These are phyloP conservation scores for Lasiosphaeria ovina DNA, from an alignment of 495 filamentous ascomycete species.

Conservation along the genomic window DNA sequence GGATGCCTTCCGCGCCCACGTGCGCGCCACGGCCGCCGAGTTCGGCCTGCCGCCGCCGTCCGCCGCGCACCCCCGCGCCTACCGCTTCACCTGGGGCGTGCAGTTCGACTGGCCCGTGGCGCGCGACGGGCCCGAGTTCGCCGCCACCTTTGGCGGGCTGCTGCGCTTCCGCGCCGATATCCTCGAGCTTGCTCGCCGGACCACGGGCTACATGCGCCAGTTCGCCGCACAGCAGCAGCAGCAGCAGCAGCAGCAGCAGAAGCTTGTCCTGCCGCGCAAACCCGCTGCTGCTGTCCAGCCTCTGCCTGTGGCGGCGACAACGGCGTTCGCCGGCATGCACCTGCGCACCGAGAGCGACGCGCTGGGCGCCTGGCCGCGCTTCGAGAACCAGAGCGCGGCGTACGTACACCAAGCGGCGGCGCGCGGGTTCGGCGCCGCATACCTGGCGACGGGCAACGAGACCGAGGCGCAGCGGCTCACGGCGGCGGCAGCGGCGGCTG, in stretches of 20 bases:
- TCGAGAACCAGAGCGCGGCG: slow-evolving; percentile 37
- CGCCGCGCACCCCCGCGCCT: slow-evolving; percentile 30
- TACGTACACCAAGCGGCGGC: slow-evolving; percentile 32
- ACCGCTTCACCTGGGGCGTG: slow-evolving; percentile 45
- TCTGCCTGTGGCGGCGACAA: not conserved
- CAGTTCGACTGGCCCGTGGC: slow-evolving; percentile 45
- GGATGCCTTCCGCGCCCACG: slow-evolving; percentile 28
- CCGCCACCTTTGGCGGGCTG: slow-evolving; percentile 40
- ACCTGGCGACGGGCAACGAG: slow-evolving; percentile 42
- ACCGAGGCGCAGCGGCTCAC: slow-evolving; percentile 36
- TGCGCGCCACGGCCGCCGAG: slow-evolving; percentile 24
- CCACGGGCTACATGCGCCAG: slow-evolving; percentile 29
- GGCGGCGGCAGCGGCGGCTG: slow-evolving; percentile 5
- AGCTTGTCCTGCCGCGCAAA: not conserved
- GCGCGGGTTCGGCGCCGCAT: slow-evolving; percentile 33
- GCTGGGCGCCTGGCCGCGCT: slow-evolving; percentile 40
- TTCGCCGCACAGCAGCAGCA: slow-evolving; percentile 15
- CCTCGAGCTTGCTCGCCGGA: slow-evolving; percentile 29
- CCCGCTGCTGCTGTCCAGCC: too few relatives aligned
- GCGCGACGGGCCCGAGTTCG: slow-evolving; percentile 45
- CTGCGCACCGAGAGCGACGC: slow-evolving; percentile 44
- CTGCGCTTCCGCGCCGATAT: slow-evolving; percentile 40
- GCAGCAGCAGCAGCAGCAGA: slow-evolving; percentile 1
- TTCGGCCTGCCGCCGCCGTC: slow-evolving; percentile 28
- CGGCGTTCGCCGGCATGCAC: slow-evolving; percentile 36